These are phyloP conservation scores for Apium graveolens DNA, from an alignment of 129 eudicot species.

Conservation along the genomic window DNA sequence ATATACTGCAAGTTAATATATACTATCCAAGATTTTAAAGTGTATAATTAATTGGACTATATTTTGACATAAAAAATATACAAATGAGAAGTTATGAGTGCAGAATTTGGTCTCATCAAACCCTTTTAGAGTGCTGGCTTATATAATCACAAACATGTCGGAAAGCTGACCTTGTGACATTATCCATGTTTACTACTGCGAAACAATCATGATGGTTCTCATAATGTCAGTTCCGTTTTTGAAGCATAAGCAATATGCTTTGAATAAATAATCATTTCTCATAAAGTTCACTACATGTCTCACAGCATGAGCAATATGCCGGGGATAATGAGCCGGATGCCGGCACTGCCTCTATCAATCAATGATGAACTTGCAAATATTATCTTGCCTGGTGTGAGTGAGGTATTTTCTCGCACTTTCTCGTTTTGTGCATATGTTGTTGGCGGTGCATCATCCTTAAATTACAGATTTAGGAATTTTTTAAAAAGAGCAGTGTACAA, in stretches of 20 bases:
- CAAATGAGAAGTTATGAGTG: neutral
- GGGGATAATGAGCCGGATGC: constrained; percentile 58
- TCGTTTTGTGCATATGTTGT: neutral
- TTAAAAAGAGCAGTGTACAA: neutral
- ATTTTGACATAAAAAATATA: neutral
- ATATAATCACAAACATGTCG: neutral
- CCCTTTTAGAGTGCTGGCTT: neutral
- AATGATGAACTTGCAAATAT: constrained; percentile 53
- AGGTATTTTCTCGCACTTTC: constrained; percentile 14
- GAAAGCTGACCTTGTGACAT: neutral
- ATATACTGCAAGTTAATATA: neutral
- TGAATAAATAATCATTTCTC: neutral
- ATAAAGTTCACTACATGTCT: neutral
- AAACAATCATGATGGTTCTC: neutral
- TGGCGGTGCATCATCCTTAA: neutral
- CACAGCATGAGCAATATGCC: constrained; percentile 69
- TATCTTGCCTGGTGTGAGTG: constrained; percentile 25
- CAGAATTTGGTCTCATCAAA: neutral
- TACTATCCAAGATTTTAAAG: neutral
- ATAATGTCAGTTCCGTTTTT: neutral
- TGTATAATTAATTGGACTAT: neutral
- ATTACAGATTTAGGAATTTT: neutral
- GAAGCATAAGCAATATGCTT: neutral
- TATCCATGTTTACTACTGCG: constrained; percentile 7
- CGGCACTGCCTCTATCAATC: constrained; percentile 54